Evolutionary conservation across 2,329 filamentous ascomycete species (phyloP), one percentile per base, ranked within the genome.

Genomic region (Fusarium sp.): DNA sequence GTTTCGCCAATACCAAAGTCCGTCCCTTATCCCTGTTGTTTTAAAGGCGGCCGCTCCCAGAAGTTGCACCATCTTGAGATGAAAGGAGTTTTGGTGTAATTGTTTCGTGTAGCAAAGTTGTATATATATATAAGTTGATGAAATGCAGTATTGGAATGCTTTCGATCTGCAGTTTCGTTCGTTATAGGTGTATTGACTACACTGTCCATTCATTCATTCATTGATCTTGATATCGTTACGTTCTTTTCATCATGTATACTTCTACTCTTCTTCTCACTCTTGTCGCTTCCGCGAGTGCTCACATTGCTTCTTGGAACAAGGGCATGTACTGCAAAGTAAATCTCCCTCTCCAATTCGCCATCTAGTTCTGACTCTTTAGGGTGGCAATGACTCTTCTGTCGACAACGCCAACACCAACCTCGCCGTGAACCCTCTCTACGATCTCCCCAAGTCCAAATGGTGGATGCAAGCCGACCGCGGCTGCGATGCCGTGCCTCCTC

Each of bases 401-500:
- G 82, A 86, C 47, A 75, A 84, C 57, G 73, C 69, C 47, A 87
- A 88, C 78, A 86, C 79, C 39, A 86, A 86, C 70, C 78, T 81
- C 3, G 83, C 80, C 26, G 85, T 87, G n/a, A 80, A 82, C 56
- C 86, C 86, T 8, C 81, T 88, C 30, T 87, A 82, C 73, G 71
- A 85, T 35, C 82, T 87, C n/a, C 70, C 80, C 22, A 82, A 84
- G 63, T 77, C 79, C 28, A 71, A 86, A n/a, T 87, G 85, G 85
- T 88, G 86, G 85, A 86, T 87, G 80, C 86, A 88, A 69, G 81
- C 83, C 64, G 82, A 86, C 66, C 84, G 85, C 15, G 84, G 84
- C 47, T 88, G 86, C 69, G 82, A 87, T 66, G 71, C 76, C 17
- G 82, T 81, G 13, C 84, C 81, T 9, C 79, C 79, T 13, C 66